Conservation (phyloP, 345 rosid genomes). For the Eucalyptus marginata region DNA sequence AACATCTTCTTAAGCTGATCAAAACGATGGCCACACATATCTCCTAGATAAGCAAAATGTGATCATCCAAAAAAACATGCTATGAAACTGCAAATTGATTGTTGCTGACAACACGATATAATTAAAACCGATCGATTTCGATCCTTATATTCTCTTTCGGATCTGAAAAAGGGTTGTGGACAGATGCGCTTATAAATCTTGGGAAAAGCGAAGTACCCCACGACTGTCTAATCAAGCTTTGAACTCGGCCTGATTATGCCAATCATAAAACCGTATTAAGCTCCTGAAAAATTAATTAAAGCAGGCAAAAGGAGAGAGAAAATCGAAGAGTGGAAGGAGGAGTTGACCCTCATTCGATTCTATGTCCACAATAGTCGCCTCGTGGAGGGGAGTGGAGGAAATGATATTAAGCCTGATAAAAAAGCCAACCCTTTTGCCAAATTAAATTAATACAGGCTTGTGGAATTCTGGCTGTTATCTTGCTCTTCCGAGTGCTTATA, state of each 20-base stretch:
- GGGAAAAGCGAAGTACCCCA: slow-evolving; percentile 17
- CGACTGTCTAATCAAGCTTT: slow-evolving; percentile 14
- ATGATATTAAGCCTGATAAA: not conserved
- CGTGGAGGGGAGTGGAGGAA: not conserved
- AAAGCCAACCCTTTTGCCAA: no score
- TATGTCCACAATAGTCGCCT: not conserved
- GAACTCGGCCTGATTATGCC: not conserved
- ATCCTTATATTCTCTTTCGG: not conserved
- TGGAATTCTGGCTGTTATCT: not conserved
- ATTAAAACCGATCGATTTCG: not conserved
- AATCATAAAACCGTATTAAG: no score
- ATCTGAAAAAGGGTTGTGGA: not conserved
- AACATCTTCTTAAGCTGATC: not conserved
- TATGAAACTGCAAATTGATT: not conserved
- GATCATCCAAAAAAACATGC: not conserved
- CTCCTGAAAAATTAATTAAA: no score
- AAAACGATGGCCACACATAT: not conserved
- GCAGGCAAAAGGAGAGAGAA: no score
- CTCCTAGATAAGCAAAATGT: not conserved
- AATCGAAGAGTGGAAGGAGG: no score
- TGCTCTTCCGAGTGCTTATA: not conserved
- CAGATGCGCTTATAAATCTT: slow-evolving; percentile 4
- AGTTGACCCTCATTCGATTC: slow-evolving; percentile 11
- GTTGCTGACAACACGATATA: not conserved
- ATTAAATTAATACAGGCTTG: no score